A percentile compares a stretch with the other conserved stretches of the same genome.
Evolutionary conservation across 83 land plant species (phyloP).

Genomic region (Picea engelmannii): DNA sequence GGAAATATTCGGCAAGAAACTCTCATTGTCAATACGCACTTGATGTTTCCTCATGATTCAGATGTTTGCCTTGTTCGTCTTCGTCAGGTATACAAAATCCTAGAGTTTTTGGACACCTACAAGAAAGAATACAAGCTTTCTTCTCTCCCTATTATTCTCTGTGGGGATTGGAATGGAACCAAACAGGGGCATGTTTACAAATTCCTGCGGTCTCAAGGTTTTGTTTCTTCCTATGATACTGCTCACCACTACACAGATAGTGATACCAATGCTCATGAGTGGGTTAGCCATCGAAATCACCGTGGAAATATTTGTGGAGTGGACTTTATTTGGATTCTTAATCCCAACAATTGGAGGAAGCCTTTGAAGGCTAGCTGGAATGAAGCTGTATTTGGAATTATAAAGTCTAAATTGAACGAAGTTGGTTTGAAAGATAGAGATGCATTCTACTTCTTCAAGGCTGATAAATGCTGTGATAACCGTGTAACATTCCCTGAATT

Average conservation of each 20-base stretch:
- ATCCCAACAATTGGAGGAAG: constrained; percentile 53
- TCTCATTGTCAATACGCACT: too few species aligned
- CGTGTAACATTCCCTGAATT: constrained; percentile 52
- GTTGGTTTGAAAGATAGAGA: constrained; percentile 53
- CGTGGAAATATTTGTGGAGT: constrained; percentile 93
- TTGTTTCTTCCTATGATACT: constrained; percentile 85
- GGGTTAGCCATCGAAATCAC: constrained; percentile 92
- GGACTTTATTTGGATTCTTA: constrained; percentile 91
- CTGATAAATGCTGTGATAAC: constrained; percentile 42
- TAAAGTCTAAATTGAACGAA: constrained; percentile 52
- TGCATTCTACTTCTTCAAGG: constrained; percentile 63
- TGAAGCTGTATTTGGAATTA: constrained; percentile 77
- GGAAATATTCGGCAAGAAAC: too few species aligned
- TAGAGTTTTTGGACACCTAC: too few species aligned
- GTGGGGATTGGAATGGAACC: constrained; percentile 97
- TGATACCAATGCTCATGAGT: constrained; percentile 84
- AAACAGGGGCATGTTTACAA: constrained; percentile 88
- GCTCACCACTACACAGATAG: constrained; percentile 76
- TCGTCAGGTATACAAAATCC: too few species aligned
- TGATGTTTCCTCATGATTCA: too few species aligned
- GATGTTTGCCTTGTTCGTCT: too few species aligned
- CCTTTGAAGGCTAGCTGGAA: constrained; percentile 74
- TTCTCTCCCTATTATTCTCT: constrained; percentile 71
- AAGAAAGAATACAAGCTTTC: too few species aligned
- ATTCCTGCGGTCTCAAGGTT: constrained; percentile 85